phyloP scores from a whole-genome alignment of 2,329 filamentous ascomycete species.

The Mollisiaceae sp. region DNA sequence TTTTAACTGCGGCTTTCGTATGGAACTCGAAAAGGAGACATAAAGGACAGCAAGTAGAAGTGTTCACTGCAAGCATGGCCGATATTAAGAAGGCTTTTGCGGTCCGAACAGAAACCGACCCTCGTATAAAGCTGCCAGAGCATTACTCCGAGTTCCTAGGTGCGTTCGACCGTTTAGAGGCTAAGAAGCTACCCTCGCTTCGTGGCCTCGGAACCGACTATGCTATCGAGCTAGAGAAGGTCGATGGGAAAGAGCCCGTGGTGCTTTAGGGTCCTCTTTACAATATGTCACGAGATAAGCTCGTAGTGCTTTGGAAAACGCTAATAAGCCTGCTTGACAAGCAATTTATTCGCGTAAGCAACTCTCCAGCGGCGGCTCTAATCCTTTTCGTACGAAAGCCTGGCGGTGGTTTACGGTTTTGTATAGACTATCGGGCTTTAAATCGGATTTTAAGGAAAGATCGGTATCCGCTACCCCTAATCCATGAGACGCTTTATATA shows the following conservation, averaged over 20 bases:
- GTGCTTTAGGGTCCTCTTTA: conserved; percentile 17
- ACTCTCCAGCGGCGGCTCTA: conserved; percentile 8
- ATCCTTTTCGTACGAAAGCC: conserved; percentile 30
- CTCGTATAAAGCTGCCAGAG: no score
- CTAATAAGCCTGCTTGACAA: conserved; percentile 20
- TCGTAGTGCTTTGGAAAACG: conserved; percentile 18
- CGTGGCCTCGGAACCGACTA: conserved; percentile 11
- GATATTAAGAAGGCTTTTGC: no score
- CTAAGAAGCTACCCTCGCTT: conserved; percentile 12
- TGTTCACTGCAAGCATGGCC: no score
- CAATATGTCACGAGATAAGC: no score
- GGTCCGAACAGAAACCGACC: no score
- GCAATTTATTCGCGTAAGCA: conserved; percentile 23
- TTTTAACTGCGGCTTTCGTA: no score
- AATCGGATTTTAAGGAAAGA: conserved; percentile 40
- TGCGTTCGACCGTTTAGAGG: not conserved
- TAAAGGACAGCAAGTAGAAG: no score
- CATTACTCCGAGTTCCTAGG: no score
- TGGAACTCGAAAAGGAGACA: no score
- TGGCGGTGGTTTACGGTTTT: conserved; percentile 33
- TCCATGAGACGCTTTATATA: conserved; percentile 33
- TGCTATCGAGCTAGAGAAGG: conserved; percentile 18
- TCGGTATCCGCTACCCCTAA: conserved; percentile 36
- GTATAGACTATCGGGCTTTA: conserved; percentile 37
- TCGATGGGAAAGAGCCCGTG: not conserved